These are phyloP conservation scores for Colletotrichum lini DNA, from an alignment of 2,329 filamentous ascomycete species.

Conservation along the genomic window DNA sequence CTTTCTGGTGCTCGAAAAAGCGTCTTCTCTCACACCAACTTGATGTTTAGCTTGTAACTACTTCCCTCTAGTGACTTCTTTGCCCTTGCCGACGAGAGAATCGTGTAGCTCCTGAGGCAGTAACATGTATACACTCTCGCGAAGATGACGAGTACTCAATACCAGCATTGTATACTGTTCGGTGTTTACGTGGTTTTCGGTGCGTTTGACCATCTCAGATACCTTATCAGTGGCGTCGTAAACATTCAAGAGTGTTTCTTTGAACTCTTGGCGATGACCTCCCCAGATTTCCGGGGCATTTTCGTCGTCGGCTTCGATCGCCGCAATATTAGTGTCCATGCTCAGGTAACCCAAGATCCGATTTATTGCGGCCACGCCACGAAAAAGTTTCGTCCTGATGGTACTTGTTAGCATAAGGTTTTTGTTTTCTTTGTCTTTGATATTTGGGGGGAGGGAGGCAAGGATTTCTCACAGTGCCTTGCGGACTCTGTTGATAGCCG, in stretches of 20 bases:
- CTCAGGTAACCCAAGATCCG: background rate
- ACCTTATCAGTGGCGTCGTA: background rate
- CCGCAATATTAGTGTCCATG: background rate
- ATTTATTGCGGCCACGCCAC: background rate
- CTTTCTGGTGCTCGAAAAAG: background rate
- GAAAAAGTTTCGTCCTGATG: background rate
- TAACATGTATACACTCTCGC: background rate
- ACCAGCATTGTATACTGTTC: background rate
- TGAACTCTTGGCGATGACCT: background rate
- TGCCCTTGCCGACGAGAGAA: constrained; percentile 9
- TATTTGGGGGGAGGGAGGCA: too few relatives aligned
- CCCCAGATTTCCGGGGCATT: background rate
- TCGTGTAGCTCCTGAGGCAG: constrained; percentile 3
- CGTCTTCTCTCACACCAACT: background rate
- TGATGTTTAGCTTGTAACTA: background rate
- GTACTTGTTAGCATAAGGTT: background rate
- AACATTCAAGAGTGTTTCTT: background rate
- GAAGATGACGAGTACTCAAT: background rate
- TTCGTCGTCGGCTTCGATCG: background rate
- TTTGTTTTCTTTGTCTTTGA: background rate
- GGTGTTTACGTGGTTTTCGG: background rate
- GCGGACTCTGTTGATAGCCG: background rate
- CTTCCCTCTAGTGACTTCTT: background rate
- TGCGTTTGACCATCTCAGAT: background rate
- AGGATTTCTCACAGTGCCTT: background rate